A percentile compares a stretch with the other conserved stretches of the same genome.
phyloP scores from a whole-genome alignment of 352 stramenopile species.

The Thalassiosira ordinaria region DNA sequence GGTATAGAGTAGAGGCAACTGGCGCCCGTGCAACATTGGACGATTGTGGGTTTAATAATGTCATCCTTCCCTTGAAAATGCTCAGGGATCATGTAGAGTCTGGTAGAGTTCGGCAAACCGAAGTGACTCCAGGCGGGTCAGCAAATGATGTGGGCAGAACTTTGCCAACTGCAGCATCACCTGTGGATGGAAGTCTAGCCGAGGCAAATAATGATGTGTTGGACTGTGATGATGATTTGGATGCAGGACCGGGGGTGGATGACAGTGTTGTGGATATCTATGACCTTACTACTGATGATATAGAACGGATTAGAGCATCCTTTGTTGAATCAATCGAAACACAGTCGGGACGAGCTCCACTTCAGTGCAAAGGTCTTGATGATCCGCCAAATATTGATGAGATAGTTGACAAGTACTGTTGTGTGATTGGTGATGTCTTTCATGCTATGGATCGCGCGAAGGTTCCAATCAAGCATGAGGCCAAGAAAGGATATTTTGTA shows the following conservation, averaged over 20 bases:
- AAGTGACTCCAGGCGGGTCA: not conserved
- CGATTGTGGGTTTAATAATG: slow-evolving; percentile 10
- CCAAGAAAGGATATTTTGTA: slow-evolving; percentile 54
- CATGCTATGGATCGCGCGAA: slow-evolving; percentile 59
- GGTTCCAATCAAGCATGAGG: slow-evolving; percentile 54
- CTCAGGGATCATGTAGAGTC: slow-evolving; percentile 30
- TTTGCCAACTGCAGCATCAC: not conserved
- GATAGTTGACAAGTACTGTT: slow-evolving; percentile 45
- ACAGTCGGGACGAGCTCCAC: not conserved
- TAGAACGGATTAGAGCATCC: slow-evolving; percentile 12
- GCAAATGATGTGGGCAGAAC: not conserved
- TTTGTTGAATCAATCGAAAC: slow-evolving; percentile 14
- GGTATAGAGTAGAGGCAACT: not conserved
- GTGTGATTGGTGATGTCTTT: slow-evolving; percentile 59
- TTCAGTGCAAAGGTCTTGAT: slow-evolving; percentile 32
- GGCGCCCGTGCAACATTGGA: not conserved
- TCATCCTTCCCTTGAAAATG: slow-evolving; percentile 42
- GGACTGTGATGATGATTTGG: slow-evolving; percentile 8
- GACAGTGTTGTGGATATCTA: slow-evolving; percentile 1
- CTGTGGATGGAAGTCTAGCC: not conserved
- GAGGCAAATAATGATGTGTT: not conserved
- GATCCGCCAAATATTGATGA: slow-evolving; percentile 30
- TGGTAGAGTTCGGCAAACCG: not conserved
- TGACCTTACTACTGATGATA: slow-evolving; percentile 35
- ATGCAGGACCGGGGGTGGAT: slow-evolving; percentile 2